These are phyloP conservation scores for Phytopythium sindhum DNA, from an alignment of 352 stramenopile genomes.

Conservation along the genomic window DNA sequence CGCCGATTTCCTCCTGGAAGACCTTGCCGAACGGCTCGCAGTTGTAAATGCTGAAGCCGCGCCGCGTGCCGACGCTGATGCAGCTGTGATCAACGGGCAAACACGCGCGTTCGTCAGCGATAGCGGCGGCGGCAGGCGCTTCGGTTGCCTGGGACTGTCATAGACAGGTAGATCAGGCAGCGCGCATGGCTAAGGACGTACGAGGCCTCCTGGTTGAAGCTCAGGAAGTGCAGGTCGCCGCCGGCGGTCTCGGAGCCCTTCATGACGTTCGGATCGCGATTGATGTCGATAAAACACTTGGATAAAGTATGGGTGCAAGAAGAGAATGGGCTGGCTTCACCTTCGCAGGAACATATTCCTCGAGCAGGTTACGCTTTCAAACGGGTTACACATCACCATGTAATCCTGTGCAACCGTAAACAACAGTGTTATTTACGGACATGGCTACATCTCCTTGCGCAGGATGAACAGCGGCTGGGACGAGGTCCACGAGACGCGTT, in stretches of 20 bases:
- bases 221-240: constrained; percentile 83
- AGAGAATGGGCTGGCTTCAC: background rate
- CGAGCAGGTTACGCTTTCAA: background rate
- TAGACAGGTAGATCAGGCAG: background rate
- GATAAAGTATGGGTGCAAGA: background rate
- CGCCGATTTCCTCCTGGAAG: constrained; percentile 85
- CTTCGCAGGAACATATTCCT: background rate
- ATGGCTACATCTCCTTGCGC: background rate
- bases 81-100: constrained; percentile 47
- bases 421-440: background rate
- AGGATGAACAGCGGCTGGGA: constrained; percentile 28
- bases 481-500: constrained; percentile 42
- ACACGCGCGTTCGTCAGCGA: constrained; percentile 8
- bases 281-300: background rate
- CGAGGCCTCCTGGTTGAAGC: constrained; percentile 92
- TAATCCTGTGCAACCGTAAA: background rate
- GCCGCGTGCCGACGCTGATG: constrained; percentile 86
- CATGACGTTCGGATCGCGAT: constrained; percentile 17
- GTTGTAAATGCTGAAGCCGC: constrained; percentile 90
- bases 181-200: constrained; percentile 21
- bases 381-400: background rate
- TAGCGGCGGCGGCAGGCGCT: background rate
- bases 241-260: constrained; percentile 38
- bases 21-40: constrained; percentile 90
- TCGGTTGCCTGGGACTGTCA: too few species aligned